Evolutionary conservation across 331 rosid species (phyloP).

Genomic region (Prunus yedoensis): DNA sequence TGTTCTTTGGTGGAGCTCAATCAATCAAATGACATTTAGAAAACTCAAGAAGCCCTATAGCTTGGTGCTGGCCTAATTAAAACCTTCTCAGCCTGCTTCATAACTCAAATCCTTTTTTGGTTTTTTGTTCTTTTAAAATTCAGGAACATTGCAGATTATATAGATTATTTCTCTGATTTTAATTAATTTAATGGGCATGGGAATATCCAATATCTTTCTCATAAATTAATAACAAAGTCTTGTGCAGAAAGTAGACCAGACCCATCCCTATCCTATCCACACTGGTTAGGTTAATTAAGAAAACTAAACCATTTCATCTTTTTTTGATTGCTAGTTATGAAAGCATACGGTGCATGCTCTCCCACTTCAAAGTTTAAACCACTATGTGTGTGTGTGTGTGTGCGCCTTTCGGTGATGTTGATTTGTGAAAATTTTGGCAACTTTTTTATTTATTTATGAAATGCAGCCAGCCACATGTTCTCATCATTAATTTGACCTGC

Average conservation of each 20-base stretch:
- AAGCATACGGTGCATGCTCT: slow-evolving; percentile 13
- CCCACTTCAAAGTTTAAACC: not conserved
- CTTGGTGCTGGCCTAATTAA: too few relatives aligned
- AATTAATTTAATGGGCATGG: too few relatives aligned
- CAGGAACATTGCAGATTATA: too few relatives aligned
- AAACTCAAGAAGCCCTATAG: not conserved
- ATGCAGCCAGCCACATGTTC: slow-evolving; percentile 42
- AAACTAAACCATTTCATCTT: not conserved
- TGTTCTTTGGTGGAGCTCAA: not conserved
- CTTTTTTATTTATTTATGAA: slow-evolving; percentile 3
- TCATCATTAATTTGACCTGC: slow-evolving; percentile 58
- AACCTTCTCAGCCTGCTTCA: too few relatives aligned
- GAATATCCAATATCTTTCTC: too few relatives aligned
- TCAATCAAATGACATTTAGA: not conserved
- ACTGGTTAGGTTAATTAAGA: too few relatives aligned
- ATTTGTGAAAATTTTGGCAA: slow-evolving; percentile 14
- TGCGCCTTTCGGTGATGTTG: slow-evolving; percentile 68
- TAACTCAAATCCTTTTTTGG: too few relatives aligned
- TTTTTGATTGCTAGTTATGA: slow-evolving; percentile 23
- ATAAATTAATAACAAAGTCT: too few relatives aligned
- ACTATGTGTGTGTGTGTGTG: slow-evolving; percentile 3
- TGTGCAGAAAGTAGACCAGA: too few relatives aligned
- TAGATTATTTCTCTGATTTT: too few relatives aligned
- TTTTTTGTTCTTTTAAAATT: too few relatives aligned
- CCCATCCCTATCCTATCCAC: too few relatives aligned